Evolutionary conservation across 1,139 yeast species (phyloP), one percentile per base, ranked within the genome.

Genomic region (Hyphopichia fennica): DNA sequence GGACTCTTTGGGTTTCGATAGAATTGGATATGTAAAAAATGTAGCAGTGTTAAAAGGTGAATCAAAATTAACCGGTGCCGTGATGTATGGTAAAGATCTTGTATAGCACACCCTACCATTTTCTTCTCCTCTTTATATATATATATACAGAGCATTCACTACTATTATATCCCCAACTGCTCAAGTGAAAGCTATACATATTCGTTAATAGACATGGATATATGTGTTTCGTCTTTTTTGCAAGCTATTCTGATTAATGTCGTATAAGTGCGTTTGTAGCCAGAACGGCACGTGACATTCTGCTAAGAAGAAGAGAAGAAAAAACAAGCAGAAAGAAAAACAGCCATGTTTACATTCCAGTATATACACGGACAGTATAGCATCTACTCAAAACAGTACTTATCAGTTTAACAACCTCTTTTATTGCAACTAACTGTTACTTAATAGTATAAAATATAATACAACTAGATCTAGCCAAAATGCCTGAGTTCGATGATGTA

Each of bases 1-100:
- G 96, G 95, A 87, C 40, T 50, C 66, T 1, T 68, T 87, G 29
- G 91, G 93, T 1, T 88, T 87, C 51, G 83, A 84, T 9, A 65
- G 87, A 42, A 81, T 87, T 37, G 96, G 96, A 0, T 67, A 70
- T 34, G 69, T 88, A 10, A 82, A 82, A 43, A 75, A 77, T 22
- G 95, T 81, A 1, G 96, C 85, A 0, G 69, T 73, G 1, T 63
- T 87, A 47, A 83, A 82, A 55, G 90, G 88, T 1, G 54, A 69
- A 29, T 74, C 73, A 1, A 67, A 72, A n/a, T 72, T 81, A 11
- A 82, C 84, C 2, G 89, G 86, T 41, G 96, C 91, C 5, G 65
- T 74, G 35, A 71, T 84, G 58, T 85, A 65, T 56, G 90, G 90
- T 2, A 82, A 81, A 52, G 79, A 77, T 45, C 63, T 84, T 29